Percentiles rank a stretch among this genome's conserved stretches.
Conservation (phyloP, 345 rosid species). For the Melastoma malabathricum region DNA sequence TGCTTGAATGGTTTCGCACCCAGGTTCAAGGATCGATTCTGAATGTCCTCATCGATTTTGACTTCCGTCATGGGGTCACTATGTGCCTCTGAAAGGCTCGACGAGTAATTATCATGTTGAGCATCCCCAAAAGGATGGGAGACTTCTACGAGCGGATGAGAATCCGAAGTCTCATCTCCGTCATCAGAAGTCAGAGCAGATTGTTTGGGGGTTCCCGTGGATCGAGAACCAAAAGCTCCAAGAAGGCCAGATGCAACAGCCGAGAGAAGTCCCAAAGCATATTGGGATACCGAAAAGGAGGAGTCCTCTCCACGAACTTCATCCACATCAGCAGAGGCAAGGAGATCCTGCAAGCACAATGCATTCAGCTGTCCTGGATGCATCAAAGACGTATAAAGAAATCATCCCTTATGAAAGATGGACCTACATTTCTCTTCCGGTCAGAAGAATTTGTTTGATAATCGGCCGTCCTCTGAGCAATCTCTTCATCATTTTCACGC, state of each 20-base stretch:
- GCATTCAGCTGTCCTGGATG: not conserved
- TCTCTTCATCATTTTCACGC: conserved; percentile 35
- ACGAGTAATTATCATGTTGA: conserved; percentile 15
- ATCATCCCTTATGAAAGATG: not conserved
- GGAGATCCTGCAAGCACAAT: conserved; percentile 29
- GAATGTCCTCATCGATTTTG: conserved; percentile 19
- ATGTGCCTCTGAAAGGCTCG: not conserved
- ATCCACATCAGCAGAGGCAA: conserved; percentile 14
- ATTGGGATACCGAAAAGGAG: conserved; percentile 45
- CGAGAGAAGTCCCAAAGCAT: conserved; percentile 53
- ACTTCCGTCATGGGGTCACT: conserved; percentile 13
- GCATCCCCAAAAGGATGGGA: conserved; percentile 20
- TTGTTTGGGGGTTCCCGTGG: conserved; percentile 21
- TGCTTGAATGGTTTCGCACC: conserved; percentile 24
- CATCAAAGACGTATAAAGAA: not conserved
- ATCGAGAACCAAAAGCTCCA: conserved; percentile 31
- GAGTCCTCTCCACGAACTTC: conserved; percentile 20
- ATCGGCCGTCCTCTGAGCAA: conserved; percentile 26
- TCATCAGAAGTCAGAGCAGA: conserved; percentile 25
- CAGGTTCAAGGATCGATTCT: conserved; percentile 8
- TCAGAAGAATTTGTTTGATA: conserved; percentile 21
- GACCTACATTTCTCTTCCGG: conserved; percentile 43
- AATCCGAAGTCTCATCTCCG: conserved; percentile 17
- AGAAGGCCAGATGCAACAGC: conserved; percentile 44
- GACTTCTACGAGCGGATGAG: conserved; percentile 16